These are phyloP conservation scores for Uromyces viciae-fabae DNA, from an alignment of 1,284 basidiomycete genomes.

Conservation along the genomic window DNA sequence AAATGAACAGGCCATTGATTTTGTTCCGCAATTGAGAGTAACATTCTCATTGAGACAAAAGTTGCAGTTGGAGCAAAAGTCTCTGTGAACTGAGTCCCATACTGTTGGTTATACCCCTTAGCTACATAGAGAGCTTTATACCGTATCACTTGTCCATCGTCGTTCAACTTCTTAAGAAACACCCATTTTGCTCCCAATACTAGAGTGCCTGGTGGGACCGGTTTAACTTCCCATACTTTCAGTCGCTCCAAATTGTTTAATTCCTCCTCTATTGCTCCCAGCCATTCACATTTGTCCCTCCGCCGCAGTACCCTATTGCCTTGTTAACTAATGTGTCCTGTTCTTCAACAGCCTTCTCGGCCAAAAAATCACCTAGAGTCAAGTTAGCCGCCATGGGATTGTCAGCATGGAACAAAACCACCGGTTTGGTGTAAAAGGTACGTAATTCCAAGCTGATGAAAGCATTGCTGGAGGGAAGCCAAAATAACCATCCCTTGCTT, in stretches of 20 bases:
- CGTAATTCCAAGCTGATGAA: background rate
- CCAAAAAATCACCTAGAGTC: background rate
- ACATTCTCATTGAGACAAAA: background rate
- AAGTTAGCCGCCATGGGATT: background rate
- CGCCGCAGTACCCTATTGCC: no score
- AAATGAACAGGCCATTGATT: background rate
- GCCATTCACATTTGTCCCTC: no score
- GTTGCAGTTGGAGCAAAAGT: slow-evolving; percentile 15
- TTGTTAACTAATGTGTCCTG: background rate
- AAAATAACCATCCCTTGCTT: slow-evolving; percentile 12
- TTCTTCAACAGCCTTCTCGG: background rate
- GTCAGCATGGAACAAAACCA: no score
- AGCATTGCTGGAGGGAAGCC: background rate
- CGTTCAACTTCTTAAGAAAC: background rate
- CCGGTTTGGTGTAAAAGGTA: background rate
- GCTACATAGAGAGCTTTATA: background rate
- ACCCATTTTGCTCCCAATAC: background rate
- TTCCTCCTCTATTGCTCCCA: background rate
- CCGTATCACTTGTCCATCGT: background rate
- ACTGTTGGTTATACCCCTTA: background rate
- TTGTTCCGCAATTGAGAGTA: background rate
- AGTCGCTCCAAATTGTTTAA: background rate
- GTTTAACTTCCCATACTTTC: background rate
- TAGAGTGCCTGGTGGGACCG: background rate
- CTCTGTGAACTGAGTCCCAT: background rate